Conservation (phyloP, 306 rosid species). For the Rosa chinensis region DNA sequence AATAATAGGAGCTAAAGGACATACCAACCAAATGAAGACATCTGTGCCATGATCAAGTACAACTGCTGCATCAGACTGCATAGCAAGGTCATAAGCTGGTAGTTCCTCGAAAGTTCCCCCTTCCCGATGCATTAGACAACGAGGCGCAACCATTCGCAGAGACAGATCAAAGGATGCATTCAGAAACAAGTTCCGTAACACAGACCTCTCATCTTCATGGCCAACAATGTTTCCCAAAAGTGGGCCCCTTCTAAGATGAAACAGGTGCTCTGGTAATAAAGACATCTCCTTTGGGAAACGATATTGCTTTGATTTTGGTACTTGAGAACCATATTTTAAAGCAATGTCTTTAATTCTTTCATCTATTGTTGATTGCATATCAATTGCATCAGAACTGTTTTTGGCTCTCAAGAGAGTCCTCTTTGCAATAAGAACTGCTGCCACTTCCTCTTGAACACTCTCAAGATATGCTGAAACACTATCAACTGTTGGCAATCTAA, state of each 20-base stretch:
- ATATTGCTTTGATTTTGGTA: conserved; percentile 70
- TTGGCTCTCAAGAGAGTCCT: conserved; percentile 76
- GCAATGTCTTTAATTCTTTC: conserved; percentile 89
- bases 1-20: conserved; percentile 26
- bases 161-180: conserved; percentile 90
- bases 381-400: conserved; percentile 59
- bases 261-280: conserved; percentile 78
- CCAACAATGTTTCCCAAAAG: conserved; percentile 89
- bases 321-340: conserved; percentile 68
- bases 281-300: conserved; percentile 82
- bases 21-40: conserved; percentile 95
- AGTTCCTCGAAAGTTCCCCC: conserved; percentile 91
- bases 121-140: conserved; percentile 94
- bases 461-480: conserved; percentile 77
- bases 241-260: conserved; percentile 89
- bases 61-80: conserved; percentile 96
- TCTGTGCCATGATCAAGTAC: conserved; percentile 94
- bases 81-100: conserved; percentile 91
- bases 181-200: conserved; percentile 77
- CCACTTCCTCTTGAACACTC: conserved; percentile 86
- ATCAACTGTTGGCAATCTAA: conserved; percentile 73
- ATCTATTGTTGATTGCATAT: conserved; percentile 68
- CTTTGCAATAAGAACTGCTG: conserved; percentile 82
- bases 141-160: conserved; percentile 93
- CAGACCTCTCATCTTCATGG: conserved; percentile 96